Evolutionary conservation across 2,329 filamentous ascomycete genomes (phyloP).

Genomic region (Dryadomyces quercivorus): DNA sequence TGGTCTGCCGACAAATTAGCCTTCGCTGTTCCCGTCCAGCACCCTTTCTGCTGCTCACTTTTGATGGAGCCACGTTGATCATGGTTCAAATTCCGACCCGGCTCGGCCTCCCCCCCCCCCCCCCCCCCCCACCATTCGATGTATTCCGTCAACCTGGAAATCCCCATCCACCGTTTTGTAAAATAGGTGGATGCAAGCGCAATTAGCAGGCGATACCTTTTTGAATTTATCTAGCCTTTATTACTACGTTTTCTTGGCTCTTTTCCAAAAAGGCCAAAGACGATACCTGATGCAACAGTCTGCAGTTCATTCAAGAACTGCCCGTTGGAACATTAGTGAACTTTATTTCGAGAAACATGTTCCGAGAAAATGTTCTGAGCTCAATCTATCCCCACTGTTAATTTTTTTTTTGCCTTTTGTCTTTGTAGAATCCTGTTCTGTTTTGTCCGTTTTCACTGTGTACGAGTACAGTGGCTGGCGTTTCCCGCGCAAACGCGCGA

Average conservation of each 20-base stretch:
- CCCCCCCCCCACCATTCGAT: conserved; percentile 6
- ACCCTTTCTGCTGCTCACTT: conserved; percentile 7
- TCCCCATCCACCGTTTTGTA: background rate
- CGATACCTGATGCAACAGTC: background rate
- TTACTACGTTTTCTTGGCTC: background rate
- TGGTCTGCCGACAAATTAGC: conserved; percentile 17
- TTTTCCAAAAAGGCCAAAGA: background rate
- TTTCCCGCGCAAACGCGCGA: conserved; percentile 1
- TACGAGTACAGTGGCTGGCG: background rate
- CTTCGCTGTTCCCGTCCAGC: conserved; percentile 14
- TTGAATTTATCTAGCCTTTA: background rate
- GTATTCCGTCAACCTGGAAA: conserved; percentile 1
- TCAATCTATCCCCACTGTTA: background rate
- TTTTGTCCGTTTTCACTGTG: background rate
- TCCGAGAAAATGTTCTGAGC: background rate
- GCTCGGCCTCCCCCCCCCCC: conserved; percentile 7
- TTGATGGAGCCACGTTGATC: conserved; percentile 24
- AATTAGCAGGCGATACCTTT: background rate
- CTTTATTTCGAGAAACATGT: background rate
- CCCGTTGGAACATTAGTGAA: background rate
- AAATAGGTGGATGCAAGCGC: background rate
- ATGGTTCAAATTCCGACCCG: conserved; percentile 19
- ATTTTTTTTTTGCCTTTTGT: background rate
- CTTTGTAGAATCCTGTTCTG: background rate
- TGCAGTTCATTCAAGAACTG: background rate